Evolutionary conservation across 768 basidiomycete species (phyloP).

Genomic region (Macrolepiota fuliginosa): DNA sequence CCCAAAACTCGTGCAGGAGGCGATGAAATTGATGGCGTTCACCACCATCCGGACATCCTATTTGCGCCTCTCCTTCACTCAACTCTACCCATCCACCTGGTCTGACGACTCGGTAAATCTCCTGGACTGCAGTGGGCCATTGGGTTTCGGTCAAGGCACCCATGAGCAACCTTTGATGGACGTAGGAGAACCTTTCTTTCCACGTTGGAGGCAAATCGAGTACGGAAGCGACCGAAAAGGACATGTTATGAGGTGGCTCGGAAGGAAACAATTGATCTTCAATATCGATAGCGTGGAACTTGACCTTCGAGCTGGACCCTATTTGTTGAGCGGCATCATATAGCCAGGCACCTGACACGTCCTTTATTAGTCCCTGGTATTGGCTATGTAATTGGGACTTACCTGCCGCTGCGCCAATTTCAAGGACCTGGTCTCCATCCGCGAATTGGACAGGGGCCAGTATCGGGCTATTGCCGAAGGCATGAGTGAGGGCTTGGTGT

Average conservation of each 20-base stretch:
- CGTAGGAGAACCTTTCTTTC: conserved; percentile 2
- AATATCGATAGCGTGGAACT: conserved; percentile 20
- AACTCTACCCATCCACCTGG: conserved; percentile 11
- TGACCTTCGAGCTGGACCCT: not conserved
- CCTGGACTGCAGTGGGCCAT: conserved; percentile 2
- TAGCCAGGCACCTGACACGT: not conserved
- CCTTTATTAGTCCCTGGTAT: not conserved
- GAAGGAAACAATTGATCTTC: conserved; percentile 19
- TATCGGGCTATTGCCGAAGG: not conserved
- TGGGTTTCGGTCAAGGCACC: not conserved
- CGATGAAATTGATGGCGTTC: not conserved
- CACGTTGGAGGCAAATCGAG: conserved; percentile 3
- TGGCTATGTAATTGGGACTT: not conserved
- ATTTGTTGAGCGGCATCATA: not conserved
- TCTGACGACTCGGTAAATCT: conserved; percentile 5
- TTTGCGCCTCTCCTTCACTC: not conserved
- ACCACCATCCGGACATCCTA: not conserved
- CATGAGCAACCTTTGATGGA: conserved; percentile 9
- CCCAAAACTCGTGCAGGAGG: not conserved
- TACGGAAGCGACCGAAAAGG: conserved; percentile 4
- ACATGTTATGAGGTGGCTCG: conserved; percentile 1
- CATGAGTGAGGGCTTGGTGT: not conserved
- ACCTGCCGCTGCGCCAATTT: not conserved
- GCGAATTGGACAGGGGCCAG: not conserved
- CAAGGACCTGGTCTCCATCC: not conserved